Evolutionary conservation across 192 early-diverging fungal species (phyloP), one percentile per base, ranked within the genome.

Genomic region (Backusella morwellensis): DNA sequence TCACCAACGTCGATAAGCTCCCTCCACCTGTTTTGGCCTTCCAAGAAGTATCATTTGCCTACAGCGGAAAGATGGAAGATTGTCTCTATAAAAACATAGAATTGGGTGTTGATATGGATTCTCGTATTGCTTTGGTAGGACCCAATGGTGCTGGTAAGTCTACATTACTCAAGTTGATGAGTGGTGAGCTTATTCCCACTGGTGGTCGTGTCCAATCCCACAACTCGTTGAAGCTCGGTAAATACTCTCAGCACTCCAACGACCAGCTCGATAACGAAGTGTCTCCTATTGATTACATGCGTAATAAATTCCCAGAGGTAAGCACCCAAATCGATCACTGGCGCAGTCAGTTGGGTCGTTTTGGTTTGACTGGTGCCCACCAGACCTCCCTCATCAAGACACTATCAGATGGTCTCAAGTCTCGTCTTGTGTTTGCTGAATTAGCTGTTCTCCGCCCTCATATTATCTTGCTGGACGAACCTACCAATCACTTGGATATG

Each of bases 131-230:
- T 29, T 91, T 99, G 71, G 96, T 99, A 75, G 98, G 98, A 74
- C 95, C 96, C 75, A 95, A 95, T 85, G 97, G 96, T 87, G 94
- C 91, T 42, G 95, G 97, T 78, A 97, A 97, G 88, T 97, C 95
- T 76, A 99, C 98, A 1, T 90, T 99, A 70, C 90, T 99, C 73
- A 99, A 99, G 89, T 87, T 99, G 70, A 98, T 99, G 97, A 90
- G 89, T 56, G 94, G 94, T 70, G 93, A 95, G 75, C 90, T 99
- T 35, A 87, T 88, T 63, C 90, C 97, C 21, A 96, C 92, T 15
- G 80, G 82, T 69, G 98, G 98, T 67, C 92, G 92, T 79, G 91
- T 99, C 79, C 86, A 91, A 74, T 91, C 95, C 47, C 97, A 99
- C 87, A 93, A 92, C 67, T 86, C 93, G 80, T 88, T 99, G 56